phyloP scores from a whole-genome alignment of 306 rosid species.

The Prunus campanulata region DNA sequence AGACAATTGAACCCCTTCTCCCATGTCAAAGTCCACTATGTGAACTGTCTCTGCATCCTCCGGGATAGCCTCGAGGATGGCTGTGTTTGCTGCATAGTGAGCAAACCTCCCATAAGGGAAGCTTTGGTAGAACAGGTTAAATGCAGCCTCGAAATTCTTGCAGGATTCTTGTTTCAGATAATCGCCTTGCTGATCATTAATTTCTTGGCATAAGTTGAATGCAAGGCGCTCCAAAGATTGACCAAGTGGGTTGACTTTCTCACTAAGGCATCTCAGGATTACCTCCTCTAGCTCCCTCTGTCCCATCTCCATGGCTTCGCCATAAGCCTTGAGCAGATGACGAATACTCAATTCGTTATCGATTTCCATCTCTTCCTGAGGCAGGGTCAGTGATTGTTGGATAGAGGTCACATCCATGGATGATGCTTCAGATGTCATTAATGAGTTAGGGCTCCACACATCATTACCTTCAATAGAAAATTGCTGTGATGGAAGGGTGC shows the following conservation, averaged over 20 bases:
- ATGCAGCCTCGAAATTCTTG: conserved; percentile 31
- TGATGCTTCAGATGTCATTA: conserved; percentile 41
- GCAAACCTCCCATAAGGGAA: conserved; percentile 46
- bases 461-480: conserved; percentile 24
- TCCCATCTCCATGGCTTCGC: conserved; percentile 44
- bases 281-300: conserved; percentile 40
- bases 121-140: conserved; percentile 44
- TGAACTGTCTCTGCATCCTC: conserved; percentile 46
- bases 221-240: conserved; percentile 49
- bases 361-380: conserved; percentile 42
- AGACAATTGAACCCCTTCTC: conserved; percentile 56
- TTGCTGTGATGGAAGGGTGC: conserved; percentile 27
- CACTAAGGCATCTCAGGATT: conserved; percentile 39
- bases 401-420: conserved; percentile 16
- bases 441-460: conserved; percentile 47
- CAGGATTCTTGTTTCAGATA: conserved; percentile 50
- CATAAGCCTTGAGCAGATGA: conserved; percentile 48
- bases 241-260: conserved; percentile 48
- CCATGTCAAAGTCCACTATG: conserved; percentile 47
- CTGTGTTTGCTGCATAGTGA: conserved; percentile 48
- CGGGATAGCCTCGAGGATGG: conserved; percentile 49
- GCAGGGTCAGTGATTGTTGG: conserved; percentile 39
- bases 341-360: conserved; percentile 36
- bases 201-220: conserved; percentile 40
- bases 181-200: conserved; percentile 19